phyloP scores from a whole-genome alignment of 2,329 filamentous ascomycete genomes.

The Alternaria panax region DNA sequence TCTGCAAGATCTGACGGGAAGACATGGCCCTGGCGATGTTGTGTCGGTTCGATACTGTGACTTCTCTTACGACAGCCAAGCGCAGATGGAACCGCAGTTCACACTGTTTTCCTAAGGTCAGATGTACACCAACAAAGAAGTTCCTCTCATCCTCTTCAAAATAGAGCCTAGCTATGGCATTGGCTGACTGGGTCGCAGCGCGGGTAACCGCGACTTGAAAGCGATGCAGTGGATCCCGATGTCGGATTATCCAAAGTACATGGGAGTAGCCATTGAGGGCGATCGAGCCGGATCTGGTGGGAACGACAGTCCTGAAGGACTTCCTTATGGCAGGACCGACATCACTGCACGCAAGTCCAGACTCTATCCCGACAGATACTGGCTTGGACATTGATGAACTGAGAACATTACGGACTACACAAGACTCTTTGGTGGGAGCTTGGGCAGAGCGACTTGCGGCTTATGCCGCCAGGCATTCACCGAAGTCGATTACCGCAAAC shows the following conservation, averaged over 20 bases:
- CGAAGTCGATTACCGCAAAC: neutral
- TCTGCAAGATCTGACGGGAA: neutral
- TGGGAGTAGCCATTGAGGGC: neutral
- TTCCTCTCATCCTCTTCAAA: neutral
- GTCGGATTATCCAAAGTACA: neutral
- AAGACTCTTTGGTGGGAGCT: neutral
- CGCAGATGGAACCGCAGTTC: neutral
- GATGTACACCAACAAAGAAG: neutral
- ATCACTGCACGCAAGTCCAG: neutral
- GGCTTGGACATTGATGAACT: neutral
- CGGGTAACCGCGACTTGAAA: neutral
- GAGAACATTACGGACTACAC: neutral
- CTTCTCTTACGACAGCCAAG: neutral
- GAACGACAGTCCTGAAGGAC: neutral
- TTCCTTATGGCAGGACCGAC: neutral
- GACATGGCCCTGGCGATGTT: neutral
- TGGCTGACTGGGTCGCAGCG: neutral
- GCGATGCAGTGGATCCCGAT: neutral
- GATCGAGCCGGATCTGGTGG: neutral
- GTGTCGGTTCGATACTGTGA: neutral
- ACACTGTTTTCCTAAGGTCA: neutral
- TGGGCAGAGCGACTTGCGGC: neutral
- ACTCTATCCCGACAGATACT: neutral
- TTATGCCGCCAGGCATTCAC: neutral
- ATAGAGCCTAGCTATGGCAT: constrained; percentile 7